Evolutionary conservation across 2,329 filamentous ascomycete species (phyloP).

Genomic region (Trichoderma sp.): DNA sequence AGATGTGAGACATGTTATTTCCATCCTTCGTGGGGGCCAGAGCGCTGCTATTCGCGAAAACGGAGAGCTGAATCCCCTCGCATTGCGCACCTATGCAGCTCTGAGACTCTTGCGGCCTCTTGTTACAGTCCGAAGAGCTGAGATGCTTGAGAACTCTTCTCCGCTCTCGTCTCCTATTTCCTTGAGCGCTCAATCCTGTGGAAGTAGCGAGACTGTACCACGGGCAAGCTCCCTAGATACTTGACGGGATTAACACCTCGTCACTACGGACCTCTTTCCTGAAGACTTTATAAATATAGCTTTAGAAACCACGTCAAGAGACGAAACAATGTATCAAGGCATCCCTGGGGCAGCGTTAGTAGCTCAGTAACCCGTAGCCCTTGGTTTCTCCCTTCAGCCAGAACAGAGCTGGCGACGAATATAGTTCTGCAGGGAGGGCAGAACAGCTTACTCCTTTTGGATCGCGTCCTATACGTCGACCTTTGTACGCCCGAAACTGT

Average conservation of each 20-base stretch:
- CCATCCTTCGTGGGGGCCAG: background rate
- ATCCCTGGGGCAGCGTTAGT: background rate
- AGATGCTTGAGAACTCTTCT: too few relatives aligned
- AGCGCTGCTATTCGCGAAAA: slow-evolving; percentile 10
- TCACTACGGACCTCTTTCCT: too few relatives aligned
- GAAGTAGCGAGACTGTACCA: too few relatives aligned
- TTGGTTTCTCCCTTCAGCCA: background rate
- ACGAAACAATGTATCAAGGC: background rate
- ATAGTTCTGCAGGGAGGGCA: slow-evolving; percentile 10
- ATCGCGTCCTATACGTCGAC: slow-evolving; percentile 20
- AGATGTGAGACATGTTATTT: slow-evolving; percentile 15
- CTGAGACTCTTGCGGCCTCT: background rate
- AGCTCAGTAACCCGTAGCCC: background rate
- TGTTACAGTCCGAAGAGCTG: too few relatives aligned
- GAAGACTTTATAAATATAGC: background rate
- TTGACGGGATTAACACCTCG: too few relatives aligned
- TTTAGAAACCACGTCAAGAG: background rate
- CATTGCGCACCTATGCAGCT: background rate
- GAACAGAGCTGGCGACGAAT: background rate
- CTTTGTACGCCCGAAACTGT: background rate
- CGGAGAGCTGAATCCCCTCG: background rate
- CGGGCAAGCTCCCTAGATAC: too few relatives aligned
- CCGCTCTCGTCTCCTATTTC: too few relatives aligned
- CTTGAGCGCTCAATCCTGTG: too few relatives aligned
- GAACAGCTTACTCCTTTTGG: background rate